Percentiles rank a stretch among this genome's conserved stretches.
These are phyloP conservation scores for Kurtzmaniella cleridarum DNA, from an alignment of 805 yeast species.

Conservation along the genomic window DNA sequence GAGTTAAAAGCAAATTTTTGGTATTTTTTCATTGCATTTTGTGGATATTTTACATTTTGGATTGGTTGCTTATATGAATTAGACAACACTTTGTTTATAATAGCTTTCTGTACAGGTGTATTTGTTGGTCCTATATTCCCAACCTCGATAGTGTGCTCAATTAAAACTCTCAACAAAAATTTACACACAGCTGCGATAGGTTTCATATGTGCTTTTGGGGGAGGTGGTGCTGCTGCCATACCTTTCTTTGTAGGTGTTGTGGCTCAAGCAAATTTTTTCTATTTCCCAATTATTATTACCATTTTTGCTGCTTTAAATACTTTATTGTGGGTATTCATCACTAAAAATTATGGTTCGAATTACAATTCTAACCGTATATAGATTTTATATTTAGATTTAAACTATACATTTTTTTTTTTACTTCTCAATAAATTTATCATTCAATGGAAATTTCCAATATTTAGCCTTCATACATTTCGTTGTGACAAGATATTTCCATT, in stretches of 20 bases:
- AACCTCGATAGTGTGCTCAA: constrained; percentile 59
- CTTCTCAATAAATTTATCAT: neutral
- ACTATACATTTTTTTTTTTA: neutral
- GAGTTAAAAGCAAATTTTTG: constrained; percentile 42
- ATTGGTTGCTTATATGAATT: constrained; percentile 20
- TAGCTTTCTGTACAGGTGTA: constrained; percentile 40
- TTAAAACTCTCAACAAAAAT: constrained; percentile 55
- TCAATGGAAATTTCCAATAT: constrained; percentile 1
- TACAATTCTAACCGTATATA: constrained; percentile 5
- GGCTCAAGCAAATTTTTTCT: constrained; percentile 32
- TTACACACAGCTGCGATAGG: constrained; percentile 67
- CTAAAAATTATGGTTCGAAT: constrained; percentile 8
- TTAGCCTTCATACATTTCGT: neutral
- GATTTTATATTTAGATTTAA: neutral
- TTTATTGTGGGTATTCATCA: constrained; percentile 20
- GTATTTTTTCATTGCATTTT: constrained; percentile 28
- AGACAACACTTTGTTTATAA: constrained; percentile 25
- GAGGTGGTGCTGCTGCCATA: constrained; percentile 73
- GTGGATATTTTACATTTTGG: constrained; percentile 26
- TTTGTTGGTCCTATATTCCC: constrained; percentile 58
- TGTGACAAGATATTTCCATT: neutral
- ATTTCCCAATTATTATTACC: constrained; percentile 28
- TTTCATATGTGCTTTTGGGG: constrained; percentile 72
- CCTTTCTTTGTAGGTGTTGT: constrained; percentile 60
- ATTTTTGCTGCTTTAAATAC: constrained; percentile 18